phyloP scores from a whole-genome alignment of 768 basidiomycete genomes.

The Amanita phalloides region DNA sequence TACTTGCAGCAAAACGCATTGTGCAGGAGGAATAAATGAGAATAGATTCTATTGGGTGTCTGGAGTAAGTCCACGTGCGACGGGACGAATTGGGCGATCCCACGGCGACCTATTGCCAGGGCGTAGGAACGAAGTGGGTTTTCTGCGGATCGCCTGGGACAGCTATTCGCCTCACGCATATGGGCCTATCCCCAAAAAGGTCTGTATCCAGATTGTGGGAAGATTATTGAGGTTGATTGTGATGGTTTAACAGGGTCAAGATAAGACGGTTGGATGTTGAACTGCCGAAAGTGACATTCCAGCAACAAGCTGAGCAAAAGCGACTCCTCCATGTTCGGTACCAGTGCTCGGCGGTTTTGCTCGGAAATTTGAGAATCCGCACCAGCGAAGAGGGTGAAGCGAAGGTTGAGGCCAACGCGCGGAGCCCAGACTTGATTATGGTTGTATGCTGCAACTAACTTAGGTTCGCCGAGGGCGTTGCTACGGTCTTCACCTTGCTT shows the following conservation, averaged over 20 bases:
- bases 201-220: slow-evolving; percentile 16
- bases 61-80: slow-evolving; percentile 7
- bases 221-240: slow-evolving; percentile 4
- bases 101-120: slow-evolving; percentile 14
- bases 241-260: background rate
- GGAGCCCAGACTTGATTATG: background rate
- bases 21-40: background rate
- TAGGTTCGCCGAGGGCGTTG: background rate
- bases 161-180: slow-evolving; percentile 10
- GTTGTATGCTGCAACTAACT: background rate
- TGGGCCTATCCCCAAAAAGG: slow-evolving; percentile 17
- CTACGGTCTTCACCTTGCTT: background rate
- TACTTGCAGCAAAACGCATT: slow-evolving; percentile 1
- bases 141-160: slow-evolving; percentile 28
- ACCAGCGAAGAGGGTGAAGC: too few species aligned
- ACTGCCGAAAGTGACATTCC: too few species aligned
- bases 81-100: slow-evolving; percentile 17
- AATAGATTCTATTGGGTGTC: slow-evolving; percentile 2
- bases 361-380: background rate
- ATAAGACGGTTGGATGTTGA: background rate
- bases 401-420: background rate
- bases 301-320: too few species aligned
- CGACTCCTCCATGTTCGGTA: too few species aligned
- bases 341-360: background rate
- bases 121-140: slow-evolving; percentile 19